Evolutionary conservation across 192 early-diverging fungal genomes (phyloP).

Genomic region (Rhizoclosmatium globosum): DNA sequence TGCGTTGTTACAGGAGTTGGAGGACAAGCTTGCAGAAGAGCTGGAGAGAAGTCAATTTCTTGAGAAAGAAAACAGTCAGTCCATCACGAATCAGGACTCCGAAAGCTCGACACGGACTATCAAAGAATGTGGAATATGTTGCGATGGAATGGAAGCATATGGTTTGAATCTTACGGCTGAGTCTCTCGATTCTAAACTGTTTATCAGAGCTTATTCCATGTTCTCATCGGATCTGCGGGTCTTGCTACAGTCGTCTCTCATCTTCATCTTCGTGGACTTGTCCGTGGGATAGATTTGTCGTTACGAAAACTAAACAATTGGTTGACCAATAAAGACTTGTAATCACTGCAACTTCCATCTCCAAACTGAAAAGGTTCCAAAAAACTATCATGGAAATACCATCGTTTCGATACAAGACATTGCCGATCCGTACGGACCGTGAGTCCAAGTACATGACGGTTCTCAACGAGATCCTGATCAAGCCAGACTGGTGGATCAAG

Average conservation of each 20-base stretch:
- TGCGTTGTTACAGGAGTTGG: not conserved
- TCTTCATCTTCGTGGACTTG: not conserved
- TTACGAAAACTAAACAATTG: too few relatives aligned
- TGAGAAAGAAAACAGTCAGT: too few relatives aligned
- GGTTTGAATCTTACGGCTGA: not conserved
- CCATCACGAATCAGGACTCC: too few relatives aligned
- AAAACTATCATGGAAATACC: not conserved
- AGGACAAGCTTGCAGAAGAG: not conserved
- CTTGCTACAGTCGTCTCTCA: not conserved
- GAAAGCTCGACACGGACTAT: not conserved
- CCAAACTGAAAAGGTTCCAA: too few relatives aligned
- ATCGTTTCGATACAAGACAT: slow-evolving; percentile 16
- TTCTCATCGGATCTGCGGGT: not conserved
- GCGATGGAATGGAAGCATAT: not conserved
- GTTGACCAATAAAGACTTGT: too few relatives aligned
- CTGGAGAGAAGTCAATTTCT: not conserved
- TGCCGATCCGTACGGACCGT: slow-evolving; percentile 13
- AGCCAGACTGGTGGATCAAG: slow-evolving; percentile 35
- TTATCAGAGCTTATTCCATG: not conserved
- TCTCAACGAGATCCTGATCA: slow-evolving; percentile 22
- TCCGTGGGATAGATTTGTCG: not conserved
- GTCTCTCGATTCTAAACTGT: not conserved
- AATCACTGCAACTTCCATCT: too few relatives aligned
- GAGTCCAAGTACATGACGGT: slow-evolving; percentile 18
- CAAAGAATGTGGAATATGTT: not conserved